These are phyloP conservation scores for Coemansia sp. DNA, from an alignment of 192 early-diverging fungal genomes.

Conservation along the genomic window DNA sequence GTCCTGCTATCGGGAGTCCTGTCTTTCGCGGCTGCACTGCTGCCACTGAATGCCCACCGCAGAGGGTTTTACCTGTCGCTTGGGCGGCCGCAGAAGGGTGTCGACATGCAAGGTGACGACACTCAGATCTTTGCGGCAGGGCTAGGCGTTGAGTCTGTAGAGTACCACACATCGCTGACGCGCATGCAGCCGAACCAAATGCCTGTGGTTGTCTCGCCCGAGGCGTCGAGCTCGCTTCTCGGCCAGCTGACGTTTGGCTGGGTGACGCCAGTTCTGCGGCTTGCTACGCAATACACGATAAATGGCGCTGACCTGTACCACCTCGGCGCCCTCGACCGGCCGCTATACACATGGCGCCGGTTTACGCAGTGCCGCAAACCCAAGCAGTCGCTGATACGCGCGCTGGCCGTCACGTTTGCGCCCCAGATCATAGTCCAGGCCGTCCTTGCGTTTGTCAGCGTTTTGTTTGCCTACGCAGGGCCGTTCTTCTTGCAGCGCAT, in stretches of 20 bases:
- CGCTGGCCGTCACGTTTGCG: conserved; percentile 47
- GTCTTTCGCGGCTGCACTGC: conserved; percentile 1
- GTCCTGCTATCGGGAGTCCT: background rate
- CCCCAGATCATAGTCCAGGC: conserved; percentile 51
- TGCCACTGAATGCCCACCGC: conserved; percentile 26
- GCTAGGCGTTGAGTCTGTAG: conserved; percentile 1
- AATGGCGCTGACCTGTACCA: conserved; percentile 63
- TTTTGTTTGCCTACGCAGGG: conserved; percentile 50
- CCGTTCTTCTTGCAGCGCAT: conserved; percentile 65
- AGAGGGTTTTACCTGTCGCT: conserved; percentile 28
- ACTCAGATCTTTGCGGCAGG: background rate
- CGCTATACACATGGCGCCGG: conserved; percentile 42
- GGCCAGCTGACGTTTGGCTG: conserved; percentile 55
- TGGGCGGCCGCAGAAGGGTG: conserved; percentile 3
- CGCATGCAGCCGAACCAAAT: conserved; percentile 19
- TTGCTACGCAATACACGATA: conserved; percentile 58
- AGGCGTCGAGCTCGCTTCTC: conserved; percentile 26
- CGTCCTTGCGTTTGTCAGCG: conserved; percentile 40
- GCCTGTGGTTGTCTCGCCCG: conserved; percentile 34
- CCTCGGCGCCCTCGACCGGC: conserved; percentile 56
- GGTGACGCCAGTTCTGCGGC: conserved; percentile 63
- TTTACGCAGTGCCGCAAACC: conserved; percentile 18
- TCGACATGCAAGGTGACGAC: background rate
- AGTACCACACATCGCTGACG: conserved; percentile 37
- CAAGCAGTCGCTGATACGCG: conserved; percentile 28